A percentile compares a stretch with the other conserved stretches of the same genome.
Evolutionary conservation across 1,139 yeast genomes (phyloP).

Genomic region (Pneumocystis carinii): DNA sequence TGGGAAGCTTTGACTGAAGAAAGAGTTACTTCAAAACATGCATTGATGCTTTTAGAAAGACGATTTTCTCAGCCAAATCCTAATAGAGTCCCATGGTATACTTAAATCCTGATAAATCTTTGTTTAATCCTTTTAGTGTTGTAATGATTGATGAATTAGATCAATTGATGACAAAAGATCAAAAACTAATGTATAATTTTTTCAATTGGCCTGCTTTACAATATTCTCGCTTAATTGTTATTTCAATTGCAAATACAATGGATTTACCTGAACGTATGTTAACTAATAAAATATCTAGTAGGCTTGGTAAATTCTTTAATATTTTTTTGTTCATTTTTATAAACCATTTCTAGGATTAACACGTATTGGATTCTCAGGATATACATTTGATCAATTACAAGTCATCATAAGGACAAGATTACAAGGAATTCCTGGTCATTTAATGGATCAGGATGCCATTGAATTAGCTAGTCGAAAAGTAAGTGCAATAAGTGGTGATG

Average conservation of each 20-base stretch:
- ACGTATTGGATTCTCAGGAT: slow-evolving; percentile 78
- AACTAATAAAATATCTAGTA: slow-evolving; percentile 77
- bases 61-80: slow-evolving; percentile 31
- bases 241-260: slow-evolving; percentile 96
- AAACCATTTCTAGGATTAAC: slow-evolving; percentile 29
- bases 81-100: slow-evolving; percentile 15
- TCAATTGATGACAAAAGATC: slow-evolving; percentile 73
- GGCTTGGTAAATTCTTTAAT: slow-evolving; percentile 43
- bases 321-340: background rate
- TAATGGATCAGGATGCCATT: slow-evolving; percentile 58
- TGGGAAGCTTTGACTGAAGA: slow-evolving; percentile 65
- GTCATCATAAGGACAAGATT: slow-evolving; percentile 60
- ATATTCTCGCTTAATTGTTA: slow-evolving; percentile 64
- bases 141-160: slow-evolving; percentile 86
- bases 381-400: slow-evolving; percentile 63
- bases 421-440: slow-evolving; percentile 31
- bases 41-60: slow-evolving; percentile 42
- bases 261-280: slow-evolving; percentile 83
- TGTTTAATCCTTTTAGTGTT: slow-evolving; percentile 30
- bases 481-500: slow-evolving; percentile 95
- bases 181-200: slow-evolving; percentile 83
- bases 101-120: background rate
- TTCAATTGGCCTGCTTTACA: slow-evolving; percentile 92
- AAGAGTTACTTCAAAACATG: slow-evolving; percentile 47
- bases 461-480: slow-evolving; percentile 88